These are phyloP conservation scores for Anthoceros angustus DNA, from an alignment of 225 moss, liverwort and hornwort species.

Conservation along the genomic window DNA sequence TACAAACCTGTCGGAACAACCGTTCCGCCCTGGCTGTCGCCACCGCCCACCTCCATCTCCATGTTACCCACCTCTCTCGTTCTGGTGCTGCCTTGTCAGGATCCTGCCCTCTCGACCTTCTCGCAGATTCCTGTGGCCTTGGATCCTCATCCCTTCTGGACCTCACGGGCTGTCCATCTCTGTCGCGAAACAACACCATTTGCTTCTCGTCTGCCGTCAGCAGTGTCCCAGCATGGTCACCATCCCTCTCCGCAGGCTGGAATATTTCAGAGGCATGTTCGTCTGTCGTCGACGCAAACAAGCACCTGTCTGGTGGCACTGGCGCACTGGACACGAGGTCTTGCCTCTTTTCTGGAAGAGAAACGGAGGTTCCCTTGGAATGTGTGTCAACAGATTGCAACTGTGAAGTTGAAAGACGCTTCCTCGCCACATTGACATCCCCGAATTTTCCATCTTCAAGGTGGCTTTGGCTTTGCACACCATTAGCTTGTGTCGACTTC, in stretches of 20 bases:
- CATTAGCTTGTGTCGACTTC: not conserved
- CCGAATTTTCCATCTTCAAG: too few species aligned
- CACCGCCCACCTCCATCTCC: constrained; percentile 93
- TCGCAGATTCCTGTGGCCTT: not conserved
- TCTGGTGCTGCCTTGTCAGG: constrained; percentile 15
- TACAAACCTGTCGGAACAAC: constrained; percentile 13
- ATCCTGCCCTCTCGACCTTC: not conserved
- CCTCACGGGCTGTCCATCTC: not conserved
- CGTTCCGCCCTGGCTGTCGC: constrained; percentile 43
- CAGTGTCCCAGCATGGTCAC: not conserved
- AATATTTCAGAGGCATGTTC: not conserved
- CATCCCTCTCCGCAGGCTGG: not conserved
- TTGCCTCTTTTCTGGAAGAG: too few species aligned
- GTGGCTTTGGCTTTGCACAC: too few species aligned
- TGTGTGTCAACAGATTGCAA: too few species aligned
- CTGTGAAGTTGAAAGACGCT: too few species aligned
- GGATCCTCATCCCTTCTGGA: not conserved
- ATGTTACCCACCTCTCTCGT: constrained; percentile 41
- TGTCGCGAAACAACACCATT: not conserved
- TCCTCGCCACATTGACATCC: too few species aligned
- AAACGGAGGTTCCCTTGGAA: too few species aligned
- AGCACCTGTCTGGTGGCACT: not conserved
- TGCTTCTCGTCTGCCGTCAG: not conserved
- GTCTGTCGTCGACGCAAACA: not conserved
- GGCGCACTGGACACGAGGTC: not conserved